Evolutionary conservation across 2,329 filamentous ascomycete species (phyloP), one percentile per base, ranked within the genome.

Genomic region (Xylaria sp.): DNA sequence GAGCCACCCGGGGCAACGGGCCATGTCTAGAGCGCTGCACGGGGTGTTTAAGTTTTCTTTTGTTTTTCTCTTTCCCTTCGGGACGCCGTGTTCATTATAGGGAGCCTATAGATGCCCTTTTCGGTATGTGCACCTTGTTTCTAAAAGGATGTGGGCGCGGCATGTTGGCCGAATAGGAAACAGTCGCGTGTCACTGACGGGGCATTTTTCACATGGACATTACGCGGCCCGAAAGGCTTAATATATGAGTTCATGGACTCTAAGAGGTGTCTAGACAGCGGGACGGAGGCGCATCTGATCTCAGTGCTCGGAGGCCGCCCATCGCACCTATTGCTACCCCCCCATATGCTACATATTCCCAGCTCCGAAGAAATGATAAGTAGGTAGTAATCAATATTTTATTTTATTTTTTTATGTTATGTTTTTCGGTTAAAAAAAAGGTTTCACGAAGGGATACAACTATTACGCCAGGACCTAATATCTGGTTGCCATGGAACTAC

Each of bases 211-310:
- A 60, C 54, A 42, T 69, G 65, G 55, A 63, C 64, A 63, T 64
- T 67, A 68, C 66, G 68, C 70, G 64, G 67, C 65, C 61, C 71
- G 65, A 68, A 64, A 65, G 67, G 55, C 54, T 58, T 69, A 64
- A 73, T 70, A 62, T 67, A 64, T 68, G 60, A 30, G 19, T 66
- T 69, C 57, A 69, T 71, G 65, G 54, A 51, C 32, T 51, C 39
- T 56, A n/a, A 39, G 61, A 42, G 61, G 50, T 61, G 9, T 36
- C 51, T 50, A 62, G 62, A 60, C 68, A 68, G 63, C 67, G 63
- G 56, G 62, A 65, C 50, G 67, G 62, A 65, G 60, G 55, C 73
- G 71, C 74, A 72, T 67, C 69, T 57, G 53, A 77, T 69, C 56
- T 42, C 39, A 42, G 39, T 42, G 8, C 39, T 55, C 64, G 65